Evolutionary conservation across 129 eudicot species (phyloP).

Genomic region (Helichrysum umbraculigerum): DNA sequence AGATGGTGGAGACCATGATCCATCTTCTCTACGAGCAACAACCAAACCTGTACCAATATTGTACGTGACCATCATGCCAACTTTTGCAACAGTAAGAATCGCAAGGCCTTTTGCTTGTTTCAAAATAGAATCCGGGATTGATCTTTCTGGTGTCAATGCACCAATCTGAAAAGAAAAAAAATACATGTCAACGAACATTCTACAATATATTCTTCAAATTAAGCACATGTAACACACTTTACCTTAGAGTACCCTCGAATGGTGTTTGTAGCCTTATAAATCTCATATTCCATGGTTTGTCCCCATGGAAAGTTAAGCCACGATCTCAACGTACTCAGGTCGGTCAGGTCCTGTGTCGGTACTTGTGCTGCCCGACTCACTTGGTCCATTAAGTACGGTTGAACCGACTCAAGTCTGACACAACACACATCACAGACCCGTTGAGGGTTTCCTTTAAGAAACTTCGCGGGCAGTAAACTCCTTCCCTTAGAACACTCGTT

Average conservation of each 20-base stretch:
- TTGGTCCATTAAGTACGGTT: conserved; percentile 49
- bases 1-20: conserved; percentile 71
- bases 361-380: conserved; percentile 59
- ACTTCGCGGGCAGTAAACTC: conserved; percentile 55
- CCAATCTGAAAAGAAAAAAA: conserved; percentile 40
- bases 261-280: conserved; percentile 59
- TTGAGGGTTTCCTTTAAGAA: conserved; percentile 41
- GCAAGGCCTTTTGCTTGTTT: conserved; percentile 68
- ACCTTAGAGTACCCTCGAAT: conserved; percentile 58
- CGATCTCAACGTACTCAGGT: conserved; percentile 54
- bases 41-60: conserved; percentile 62
- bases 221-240: background rate
- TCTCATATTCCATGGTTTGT: conserved; percentile 62
- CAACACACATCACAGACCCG: conserved; percentile 68
- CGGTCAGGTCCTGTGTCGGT: conserved; percentile 56
- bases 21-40: conserved; percentile 58
- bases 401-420: conserved; percentile 54
- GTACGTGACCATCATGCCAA: conserved; percentile 56
- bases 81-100: conserved; percentile 59
- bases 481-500: conserved; percentile 66
- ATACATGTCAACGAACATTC: background rate
- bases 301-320: conserved; percentile 68
- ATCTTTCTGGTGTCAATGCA: conserved; percentile 47
- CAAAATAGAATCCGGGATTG: conserved; percentile 56
- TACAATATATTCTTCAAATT: background rate